Percentiles rank a stretch among this genome's conserved stretches.
Conservation (phyloP, 1,284 basidiomycete species). For the Coniophora puteana region DNA sequence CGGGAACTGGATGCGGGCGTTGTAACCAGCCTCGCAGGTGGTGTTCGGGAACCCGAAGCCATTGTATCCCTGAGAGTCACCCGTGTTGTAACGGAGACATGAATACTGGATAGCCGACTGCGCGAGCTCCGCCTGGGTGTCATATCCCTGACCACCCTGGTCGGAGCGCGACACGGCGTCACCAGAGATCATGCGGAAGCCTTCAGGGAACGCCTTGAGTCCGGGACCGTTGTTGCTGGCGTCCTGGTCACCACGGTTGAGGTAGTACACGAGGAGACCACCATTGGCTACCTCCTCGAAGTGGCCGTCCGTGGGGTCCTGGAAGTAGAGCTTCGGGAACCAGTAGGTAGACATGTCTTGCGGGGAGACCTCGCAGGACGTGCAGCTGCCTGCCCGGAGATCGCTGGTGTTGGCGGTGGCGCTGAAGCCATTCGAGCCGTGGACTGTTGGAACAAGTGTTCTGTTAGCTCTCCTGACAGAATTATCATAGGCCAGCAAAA, state of each 20-base stretch:
- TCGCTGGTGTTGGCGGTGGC: slow-evolving; percentile 31
- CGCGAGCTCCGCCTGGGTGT: slow-evolving; percentile 33
- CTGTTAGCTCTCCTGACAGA: background rate
- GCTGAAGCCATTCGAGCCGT: slow-evolving; percentile 26
- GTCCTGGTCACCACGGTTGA: slow-evolving; percentile 36
- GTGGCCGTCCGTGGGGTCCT: slow-evolving; percentile 30
- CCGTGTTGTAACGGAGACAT: slow-evolving; percentile 35
- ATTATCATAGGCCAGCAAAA: background rate
- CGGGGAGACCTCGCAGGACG: slow-evolving; percentile 28
- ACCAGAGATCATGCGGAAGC: slow-evolving; percentile 42
- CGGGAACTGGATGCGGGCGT: slow-evolving; percentile 39
- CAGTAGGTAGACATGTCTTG: slow-evolving; percentile 37
- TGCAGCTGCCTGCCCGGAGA: slow-evolving; percentile 35
- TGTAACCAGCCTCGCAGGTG: slow-evolving; percentile 38
- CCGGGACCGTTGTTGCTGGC: slow-evolving; percentile 32
- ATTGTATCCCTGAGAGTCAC: slow-evolving; percentile 5
- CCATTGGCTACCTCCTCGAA: slow-evolving; percentile 35
- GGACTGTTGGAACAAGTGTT: background rate
- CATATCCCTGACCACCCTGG: slow-evolving; percentile 30
- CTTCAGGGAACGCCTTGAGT: slow-evolving; percentile 41
- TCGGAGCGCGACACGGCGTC: slow-evolving; percentile 33
- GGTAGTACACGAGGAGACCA: slow-evolving; percentile 40
- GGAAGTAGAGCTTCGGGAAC: slow-evolving; percentile 41
- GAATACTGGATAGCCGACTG: slow-evolving; percentile 40
- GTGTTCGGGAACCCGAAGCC: slow-evolving; percentile 35